Evolutionary conservation across 2,329 filamentous ascomycete genomes (phyloP).

Genomic region (Epichloe gansuensis): DNA sequence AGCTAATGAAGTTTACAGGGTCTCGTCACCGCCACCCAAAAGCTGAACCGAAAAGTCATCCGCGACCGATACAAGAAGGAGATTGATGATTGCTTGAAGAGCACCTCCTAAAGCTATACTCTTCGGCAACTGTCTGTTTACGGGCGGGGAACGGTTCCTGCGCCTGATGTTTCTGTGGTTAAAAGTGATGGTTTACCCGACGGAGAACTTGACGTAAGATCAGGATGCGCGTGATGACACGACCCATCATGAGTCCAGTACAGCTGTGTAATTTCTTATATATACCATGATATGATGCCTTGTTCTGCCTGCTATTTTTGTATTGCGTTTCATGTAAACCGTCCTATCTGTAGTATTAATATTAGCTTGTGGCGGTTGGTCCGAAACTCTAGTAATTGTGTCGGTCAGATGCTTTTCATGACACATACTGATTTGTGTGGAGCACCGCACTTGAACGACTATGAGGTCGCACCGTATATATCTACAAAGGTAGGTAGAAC

Average conservation of each 20-base stretch:
- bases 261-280: neutral
- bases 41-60: constrained; percentile 42
- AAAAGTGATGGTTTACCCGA: neutral
- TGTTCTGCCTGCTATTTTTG: neutral
- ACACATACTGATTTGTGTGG: no score
- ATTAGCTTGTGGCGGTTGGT: constrained; percentile 2
- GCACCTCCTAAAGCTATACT: neutral
- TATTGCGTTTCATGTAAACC: neutral
- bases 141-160: neutral
- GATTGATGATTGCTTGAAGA: constrained; percentile 31
- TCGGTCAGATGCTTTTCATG: neutral
- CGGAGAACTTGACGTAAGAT: neutral
- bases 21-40: constrained; percentile 48
- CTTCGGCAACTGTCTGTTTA: neutral
- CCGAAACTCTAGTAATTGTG: neutral
- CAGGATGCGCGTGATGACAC: neutral
- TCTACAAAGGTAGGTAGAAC: no score
- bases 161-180: neutral
- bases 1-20: constrained; percentile 26
- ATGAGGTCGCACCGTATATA: no score
- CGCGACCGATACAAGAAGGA: constrained; percentile 37
- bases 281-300: constrained; percentile 1
- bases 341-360: constrained; percentile 1
- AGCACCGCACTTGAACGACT: no score
- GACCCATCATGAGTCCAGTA: neutral